phyloP scores from a whole-genome alignment of 441 rosid genomes.

The Populus hybrid region DNA sequence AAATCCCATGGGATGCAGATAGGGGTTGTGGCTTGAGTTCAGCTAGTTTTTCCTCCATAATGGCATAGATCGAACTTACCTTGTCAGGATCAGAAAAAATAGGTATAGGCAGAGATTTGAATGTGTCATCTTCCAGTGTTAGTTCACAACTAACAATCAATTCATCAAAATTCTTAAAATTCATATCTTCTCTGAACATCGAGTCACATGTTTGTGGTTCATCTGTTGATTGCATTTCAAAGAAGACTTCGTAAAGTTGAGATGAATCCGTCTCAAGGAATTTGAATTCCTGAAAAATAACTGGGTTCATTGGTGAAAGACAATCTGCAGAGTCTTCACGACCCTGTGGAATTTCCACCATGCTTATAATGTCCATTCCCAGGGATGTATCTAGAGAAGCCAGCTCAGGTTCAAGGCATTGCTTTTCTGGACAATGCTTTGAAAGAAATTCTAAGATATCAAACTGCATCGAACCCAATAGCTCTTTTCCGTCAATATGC shows the following conservation, averaged over 20 bases:
- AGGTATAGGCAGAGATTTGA: conserved; percentile 80
- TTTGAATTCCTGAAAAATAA: conserved; percentile 57
- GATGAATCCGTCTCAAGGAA: conserved; percentile 49
- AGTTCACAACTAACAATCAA: conserved; percentile 75
- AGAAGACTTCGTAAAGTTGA: conserved; percentile 41
- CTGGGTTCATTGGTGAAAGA: conserved; percentile 24
- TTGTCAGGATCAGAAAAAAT: conserved; percentile 44
- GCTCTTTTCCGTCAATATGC: conserved; percentile 38
- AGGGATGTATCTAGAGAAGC: conserved; percentile 26
- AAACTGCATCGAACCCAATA: conserved; percentile 37
- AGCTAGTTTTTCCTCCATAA: conserved; percentile 43
- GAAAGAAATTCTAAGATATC: conserved; percentile 45
- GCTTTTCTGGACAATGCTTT: conserved; percentile 40
- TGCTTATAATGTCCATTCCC: conserved; percentile 44
- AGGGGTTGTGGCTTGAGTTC: conserved; percentile 44
- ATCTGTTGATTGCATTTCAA: conserved; percentile 32
- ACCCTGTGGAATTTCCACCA: conserved; percentile 37
- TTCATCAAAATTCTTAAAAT: conserved; percentile 64
- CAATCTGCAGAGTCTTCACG: conserved; percentile 29
- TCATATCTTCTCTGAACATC: conserved; percentile 56
- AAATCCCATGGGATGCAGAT: conserved; percentile 76
- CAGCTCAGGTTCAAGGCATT: conserved; percentile 40
- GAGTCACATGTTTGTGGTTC: conserved; percentile 45
- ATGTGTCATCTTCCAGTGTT: conserved; percentile 64
- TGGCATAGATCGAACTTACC: conserved; percentile 37